These are phyloP conservation scores for Rhodotorula graminis DNA, from an alignment of 768 basidiomycete species.

Conservation along the genomic window DNA sequence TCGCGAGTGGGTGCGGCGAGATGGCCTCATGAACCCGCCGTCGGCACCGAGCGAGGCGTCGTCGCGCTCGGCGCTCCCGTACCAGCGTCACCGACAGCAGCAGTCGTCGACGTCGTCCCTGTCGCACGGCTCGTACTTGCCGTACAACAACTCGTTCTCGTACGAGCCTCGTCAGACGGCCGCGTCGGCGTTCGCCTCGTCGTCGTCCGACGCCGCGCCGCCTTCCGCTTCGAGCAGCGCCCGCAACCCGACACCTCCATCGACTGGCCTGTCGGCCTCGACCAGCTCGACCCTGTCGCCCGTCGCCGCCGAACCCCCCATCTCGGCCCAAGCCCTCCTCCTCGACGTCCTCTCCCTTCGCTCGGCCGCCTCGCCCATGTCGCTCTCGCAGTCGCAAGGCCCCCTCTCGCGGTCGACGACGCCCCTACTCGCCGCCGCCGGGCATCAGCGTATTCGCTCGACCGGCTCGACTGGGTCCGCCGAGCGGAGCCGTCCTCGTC, in stretches of 20 bases:
- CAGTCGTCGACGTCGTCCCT: conserved; percentile 32
- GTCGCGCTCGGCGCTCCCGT: conserved; percentile 3
- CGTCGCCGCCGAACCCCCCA: conserved; percentile 19
- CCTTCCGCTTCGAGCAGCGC: background rate
- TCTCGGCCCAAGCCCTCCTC: conserved; percentile 32
- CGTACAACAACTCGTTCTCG: conserved; percentile 17
- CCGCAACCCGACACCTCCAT: background rate
- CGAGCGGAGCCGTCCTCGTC: background rate
- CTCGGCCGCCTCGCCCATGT: conserved; percentile 27
- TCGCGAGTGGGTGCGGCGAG: background rate
- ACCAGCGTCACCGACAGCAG: conserved; percentile 17
- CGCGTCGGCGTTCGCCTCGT: background rate
- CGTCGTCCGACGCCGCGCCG: background rate
- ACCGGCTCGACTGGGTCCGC: conserved; percentile 1
- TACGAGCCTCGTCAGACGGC: conserved; percentile 5
- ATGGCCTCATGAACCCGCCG: conserved; percentile 10
- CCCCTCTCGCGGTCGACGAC: conserved; percentile 3
- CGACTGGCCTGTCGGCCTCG: background rate
- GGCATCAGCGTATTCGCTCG: conserved; percentile 29
- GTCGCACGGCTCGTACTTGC: conserved; percentile 25
- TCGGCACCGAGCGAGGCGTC: background rate
- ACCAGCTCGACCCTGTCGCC: background rate
- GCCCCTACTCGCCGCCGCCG: background rate
- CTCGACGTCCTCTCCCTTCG: conserved; percentile 34
- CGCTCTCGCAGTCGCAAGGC: conserved; percentile 30